Evolutionary conservation across 306 rosid species (phyloP).

Genomic region (Canavalia ensiformis): DNA sequence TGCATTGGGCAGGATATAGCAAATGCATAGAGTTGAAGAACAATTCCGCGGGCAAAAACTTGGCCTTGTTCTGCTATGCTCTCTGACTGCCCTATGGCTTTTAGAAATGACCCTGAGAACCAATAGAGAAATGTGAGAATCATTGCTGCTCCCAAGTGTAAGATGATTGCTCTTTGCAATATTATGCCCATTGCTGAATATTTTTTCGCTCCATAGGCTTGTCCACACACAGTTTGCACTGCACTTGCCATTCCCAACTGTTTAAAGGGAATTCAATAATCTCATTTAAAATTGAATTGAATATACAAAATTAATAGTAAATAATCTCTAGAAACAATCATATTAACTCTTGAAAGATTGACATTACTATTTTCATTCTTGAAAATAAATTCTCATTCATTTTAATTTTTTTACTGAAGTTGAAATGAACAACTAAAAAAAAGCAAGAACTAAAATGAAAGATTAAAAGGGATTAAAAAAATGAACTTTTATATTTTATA

Average conservation of each 20-base stretch:
- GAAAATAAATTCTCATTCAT: too few species aligned
- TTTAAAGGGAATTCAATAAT: conserved; percentile 5
- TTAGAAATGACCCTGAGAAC: conserved; percentile 63
- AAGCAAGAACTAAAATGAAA: too few species aligned
- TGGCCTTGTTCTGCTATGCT: conserved; percentile 60
- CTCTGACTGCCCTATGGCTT: conserved; percentile 43
- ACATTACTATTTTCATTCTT: too few species aligned
- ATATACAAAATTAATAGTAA: not conserved
- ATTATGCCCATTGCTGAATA: conserved; percentile 62
- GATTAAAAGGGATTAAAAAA: too few species aligned
- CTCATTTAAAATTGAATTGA: conserved; percentile 33
- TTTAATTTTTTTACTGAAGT: too few species aligned
- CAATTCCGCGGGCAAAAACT: conserved; percentile 57
- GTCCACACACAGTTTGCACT: conserved; percentile 73
- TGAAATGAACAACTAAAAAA: too few species aligned
- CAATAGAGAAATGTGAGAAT: conserved; percentile 63
- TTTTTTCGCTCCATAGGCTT: conserved; percentile 70
- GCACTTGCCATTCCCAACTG: conserved; percentile 81
- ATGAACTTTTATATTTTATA: too few species aligned
- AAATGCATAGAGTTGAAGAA: conserved; percentile 69
- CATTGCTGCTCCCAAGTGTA: conserved; percentile 57
- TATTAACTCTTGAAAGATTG: too few species aligned
- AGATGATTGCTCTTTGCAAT: conserved; percentile 40
- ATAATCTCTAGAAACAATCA: too few species aligned
- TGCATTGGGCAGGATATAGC: conserved; percentile 65